phyloP scores from a whole-genome alignment of 2,329 filamentous ascomycete genomes.

The Penicillium olsonii region DNA sequence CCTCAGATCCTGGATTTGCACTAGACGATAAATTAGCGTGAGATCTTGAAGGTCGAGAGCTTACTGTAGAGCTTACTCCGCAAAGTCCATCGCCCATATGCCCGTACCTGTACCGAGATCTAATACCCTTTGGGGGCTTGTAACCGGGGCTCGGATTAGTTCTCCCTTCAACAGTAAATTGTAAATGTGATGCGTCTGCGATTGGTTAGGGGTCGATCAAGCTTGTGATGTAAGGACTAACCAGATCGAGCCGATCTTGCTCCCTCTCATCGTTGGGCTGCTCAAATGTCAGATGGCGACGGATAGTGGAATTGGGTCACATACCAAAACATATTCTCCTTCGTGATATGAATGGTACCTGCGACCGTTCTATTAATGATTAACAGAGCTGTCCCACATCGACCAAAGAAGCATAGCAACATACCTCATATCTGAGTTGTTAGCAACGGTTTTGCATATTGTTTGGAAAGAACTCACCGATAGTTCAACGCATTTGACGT shows the following conservation, averaged over 20 bases:
- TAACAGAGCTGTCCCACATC: background rate
- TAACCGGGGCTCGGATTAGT: constrained; percentile 29
- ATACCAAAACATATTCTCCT: constrained; percentile 28
- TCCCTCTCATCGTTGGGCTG: constrained; percentile 36
- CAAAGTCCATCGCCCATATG: constrained; percentile 41
- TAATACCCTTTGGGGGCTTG: constrained; percentile 30
- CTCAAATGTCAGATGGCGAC: background rate
- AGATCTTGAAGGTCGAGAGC: background rate
- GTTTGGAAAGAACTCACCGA: constrained; percentile 20
- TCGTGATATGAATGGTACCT: constrained; percentile 31
- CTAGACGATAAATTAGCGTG: constrained; percentile 15
- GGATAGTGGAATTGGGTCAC: background rate
- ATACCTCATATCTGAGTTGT: constrained; percentile 34
- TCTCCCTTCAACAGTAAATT: constrained; percentile 34
- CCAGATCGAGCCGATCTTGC: constrained; percentile 36
- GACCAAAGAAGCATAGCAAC: background rate
- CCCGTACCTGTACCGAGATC: constrained; percentile 41
- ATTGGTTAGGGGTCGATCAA: background rate
- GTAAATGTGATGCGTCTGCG: constrained; percentile 37
- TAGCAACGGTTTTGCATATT: constrained; percentile 3
- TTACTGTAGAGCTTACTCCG: constrained; percentile 31
- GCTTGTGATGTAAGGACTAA: constrained; percentile 12
- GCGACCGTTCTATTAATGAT: constrained; percentile 26
- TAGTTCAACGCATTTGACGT: constrained; percentile 35
- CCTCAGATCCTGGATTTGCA: constrained; percentile 28